Evolutionary conservation across 2,329 filamentous ascomycete genomes (phyloP), one percentile per base, ranked within the genome.

Genomic region (Xylaria multiplex): DNA sequence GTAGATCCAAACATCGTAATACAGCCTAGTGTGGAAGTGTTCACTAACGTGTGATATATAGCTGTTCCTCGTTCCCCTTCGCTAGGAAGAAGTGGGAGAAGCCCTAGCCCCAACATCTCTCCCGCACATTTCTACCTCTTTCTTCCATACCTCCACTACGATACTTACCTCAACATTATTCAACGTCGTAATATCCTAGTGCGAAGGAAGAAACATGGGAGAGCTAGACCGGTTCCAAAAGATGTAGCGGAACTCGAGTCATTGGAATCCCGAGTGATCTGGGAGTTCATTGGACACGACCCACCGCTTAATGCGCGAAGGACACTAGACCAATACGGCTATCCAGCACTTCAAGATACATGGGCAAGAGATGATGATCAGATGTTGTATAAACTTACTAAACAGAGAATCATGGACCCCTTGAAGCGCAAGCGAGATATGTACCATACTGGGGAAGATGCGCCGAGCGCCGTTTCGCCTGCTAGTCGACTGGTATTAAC

Each of bases 371-470:
- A 90, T 48, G 86, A 88, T 49, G 88, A 90, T 48, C 88, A 90
- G 73, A 90, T 90, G 85, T 77, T 90, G 6, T 90, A 90, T 75
- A 90, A 90, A 70, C 77, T 90, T 1, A 88, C 86, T 1, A 88
- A 87, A 69, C 79, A 85, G 62, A 76, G 82, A 2, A 63, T 70
- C 1, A 72, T 71, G 11, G 56, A 61, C 22, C 64, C 65, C n/a
- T 60, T 55, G 42, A 71, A 61, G 63, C 73, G 43, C 8, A 74
- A 58, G 42, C 65, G 55, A 67, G 77, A 70, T 67, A 78, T 74
- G 66, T 73, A 71, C 35, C 69, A 70, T 62, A 59, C 46, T 2
- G 64, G 64, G 27, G 59, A 69, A 24, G 62, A 62, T 6, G 53
- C 56, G 2, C 13, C 59, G 2, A 70, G 64, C 22, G 66, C 64